These are phyloP conservation scores for Exophiala aquamarina DNA, from an alignment of 2,329 filamentous ascomycete genomes.

Conservation along the genomic window DNA sequence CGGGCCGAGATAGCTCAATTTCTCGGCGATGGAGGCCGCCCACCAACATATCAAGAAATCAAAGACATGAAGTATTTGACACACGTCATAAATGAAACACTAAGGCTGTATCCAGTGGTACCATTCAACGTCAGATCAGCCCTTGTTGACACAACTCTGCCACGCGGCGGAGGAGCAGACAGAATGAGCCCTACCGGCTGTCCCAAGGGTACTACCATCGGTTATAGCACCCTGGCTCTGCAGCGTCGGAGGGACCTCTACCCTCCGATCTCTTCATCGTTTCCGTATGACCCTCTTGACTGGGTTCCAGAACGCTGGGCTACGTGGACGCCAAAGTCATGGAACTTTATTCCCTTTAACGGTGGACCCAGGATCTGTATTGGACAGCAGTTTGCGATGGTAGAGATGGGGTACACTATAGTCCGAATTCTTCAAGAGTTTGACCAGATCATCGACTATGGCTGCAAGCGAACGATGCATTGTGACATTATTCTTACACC, in stretches of 20 bases:
- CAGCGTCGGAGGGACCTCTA: conserved; percentile 53
- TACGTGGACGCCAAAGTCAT: conserved; percentile 53
- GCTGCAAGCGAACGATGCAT: conserved; percentile 20
- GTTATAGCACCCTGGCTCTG: conserved; percentile 55
- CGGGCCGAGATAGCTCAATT: conserved; percentile 68
- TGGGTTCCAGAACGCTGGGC: conserved; percentile 54
- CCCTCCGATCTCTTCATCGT: conserved; percentile 37
- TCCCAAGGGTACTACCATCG: conserved; percentile 47
- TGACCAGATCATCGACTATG: conserved; percentile 36
- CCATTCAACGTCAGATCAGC: conserved; percentile 77
- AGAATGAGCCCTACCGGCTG: conserved; percentile 46
- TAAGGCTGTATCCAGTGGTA: conserved; percentile 74
- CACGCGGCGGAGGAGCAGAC: conserved; percentile 58
- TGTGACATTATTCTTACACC: conserved; percentile 27
- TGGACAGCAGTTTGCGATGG: conserved; percentile 60
- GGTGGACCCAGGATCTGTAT: conserved; percentile 57
- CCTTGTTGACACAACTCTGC: conserved; percentile 71
- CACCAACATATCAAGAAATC: conserved; percentile 70
- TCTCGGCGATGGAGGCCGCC: conserved; percentile 59
- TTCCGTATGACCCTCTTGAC: conserved; percentile 41
- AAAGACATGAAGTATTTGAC: conserved; percentile 84
- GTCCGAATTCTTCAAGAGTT: conserved; percentile 44
- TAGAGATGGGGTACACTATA: conserved; percentile 56
- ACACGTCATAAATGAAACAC: conserved; percentile 71
- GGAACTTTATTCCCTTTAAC: conserved; percentile 58